Evolutionary conservation across 352 stramenopile genomes (phyloP), one percentile per base, ranked within the genome.

Genomic region (Globisporangium heterothallicum): DNA sequence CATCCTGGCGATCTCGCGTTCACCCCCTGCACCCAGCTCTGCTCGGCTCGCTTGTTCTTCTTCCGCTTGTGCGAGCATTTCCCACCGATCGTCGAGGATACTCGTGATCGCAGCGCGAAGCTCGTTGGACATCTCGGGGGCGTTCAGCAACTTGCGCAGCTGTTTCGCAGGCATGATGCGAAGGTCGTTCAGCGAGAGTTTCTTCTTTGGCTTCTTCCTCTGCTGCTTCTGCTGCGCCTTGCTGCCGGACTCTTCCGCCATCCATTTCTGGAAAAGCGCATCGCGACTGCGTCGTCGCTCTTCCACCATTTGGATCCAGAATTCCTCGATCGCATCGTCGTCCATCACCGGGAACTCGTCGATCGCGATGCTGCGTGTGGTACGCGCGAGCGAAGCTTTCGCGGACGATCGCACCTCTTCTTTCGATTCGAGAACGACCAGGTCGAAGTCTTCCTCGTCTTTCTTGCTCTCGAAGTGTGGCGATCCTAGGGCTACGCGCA

Each of bases 301-400:
- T 42, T 91, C 74, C 14, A 91, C 76, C 75, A 84, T 88, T 16
- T 68, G 38, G 53, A 88, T 72, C 81, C 81, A 92, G 43, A 86
- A 94, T 19, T 56, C 45, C 44, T 95, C 81, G 29, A 91, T 86
- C 24, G 79, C 81, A 36, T 78, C 63, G 9, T 88, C 75, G 41
- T 86, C 70, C 85, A 95, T 94, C n/a, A 82, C 72, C 0, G 85
- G 83, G 52, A 95, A 94, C 47, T 81, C 68, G 41, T 92, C 76
- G 44, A 95, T 92, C 18, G 83, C 82, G 55, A 95, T 85, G 47
- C 69, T 90, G 8, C 66, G 64, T 6, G 61, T 59, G 18, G 49
- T 50, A 46, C 84, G 79, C 7, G 58, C 55, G 30, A 10, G 40
- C 7, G 18, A 22, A 45, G 7, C 53, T 54, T 57, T 2, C 30